These are phyloP conservation scores for Hypholoma fasciculare DNA, from an alignment of 768 basidiomycete genomes.

Conservation along the genomic window DNA sequence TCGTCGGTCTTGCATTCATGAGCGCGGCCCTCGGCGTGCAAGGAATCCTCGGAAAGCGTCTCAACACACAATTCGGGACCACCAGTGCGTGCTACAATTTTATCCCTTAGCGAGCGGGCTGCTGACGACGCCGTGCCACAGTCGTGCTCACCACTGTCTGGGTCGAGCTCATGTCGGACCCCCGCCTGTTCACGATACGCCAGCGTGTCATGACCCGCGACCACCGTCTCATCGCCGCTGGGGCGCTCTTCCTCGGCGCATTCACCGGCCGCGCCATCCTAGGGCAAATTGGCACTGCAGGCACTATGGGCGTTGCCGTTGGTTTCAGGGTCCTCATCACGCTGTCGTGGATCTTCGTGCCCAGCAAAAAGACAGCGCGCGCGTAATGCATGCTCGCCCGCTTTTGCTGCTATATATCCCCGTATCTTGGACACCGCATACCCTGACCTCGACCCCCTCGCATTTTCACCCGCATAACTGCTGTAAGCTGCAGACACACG, in stretches of 20 bases:
- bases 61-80: slow-evolving; percentile 79
- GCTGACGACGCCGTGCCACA: slow-evolving; percentile 18
- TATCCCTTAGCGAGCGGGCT: background rate
- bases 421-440: background rate
- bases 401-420: background rate
- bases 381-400: background rate
- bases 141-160: slow-evolving; percentile 87
- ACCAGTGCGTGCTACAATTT: slow-evolving; percentile 51
- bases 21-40: slow-evolving; percentile 84
- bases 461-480: too few species aligned
- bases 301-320: slow-evolving; percentile 64
- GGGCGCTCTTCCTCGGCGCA: slow-evolving; percentile 74
- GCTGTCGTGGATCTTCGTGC: slow-evolving; percentile 67
- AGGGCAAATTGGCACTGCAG: slow-evolving; percentile 57
- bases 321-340: slow-evolving; percentile 63
- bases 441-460: too few species aligned
- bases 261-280: slow-evolving; percentile 65
- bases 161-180: slow-evolving; percentile 87
- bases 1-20: slow-evolving; percentile 75
- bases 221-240: slow-evolving; percentile 67
- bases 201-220: slow-evolving; percentile 61
- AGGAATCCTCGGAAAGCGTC: slow-evolving; percentile 80
- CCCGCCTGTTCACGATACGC: slow-evolving; percentile 58
- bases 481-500: too few species aligned
- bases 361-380: slow-evolving; percentile 27